These are phyloP conservation scores for Kitagawia praeruptora DNA, from an alignment of 129 eudicot species.

Conservation along the genomic window DNA sequence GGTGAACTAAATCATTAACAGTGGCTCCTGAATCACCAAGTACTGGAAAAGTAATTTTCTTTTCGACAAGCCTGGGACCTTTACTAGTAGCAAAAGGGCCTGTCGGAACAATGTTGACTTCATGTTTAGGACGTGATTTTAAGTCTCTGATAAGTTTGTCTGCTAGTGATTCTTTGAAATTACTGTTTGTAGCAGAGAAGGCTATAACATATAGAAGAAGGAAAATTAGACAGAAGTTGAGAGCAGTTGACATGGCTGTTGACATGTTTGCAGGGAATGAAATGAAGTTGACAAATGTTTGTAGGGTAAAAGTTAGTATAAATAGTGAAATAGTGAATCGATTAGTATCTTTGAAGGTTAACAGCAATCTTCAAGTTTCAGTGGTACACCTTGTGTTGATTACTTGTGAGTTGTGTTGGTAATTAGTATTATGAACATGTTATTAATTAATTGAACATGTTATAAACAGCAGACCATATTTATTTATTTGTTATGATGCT, in stretches of 20 bases:
- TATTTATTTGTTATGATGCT: no score
- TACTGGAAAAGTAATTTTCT: slow-evolving; percentile 29
- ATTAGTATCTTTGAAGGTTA: no score
- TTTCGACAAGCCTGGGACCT: slow-evolving; percentile 42
- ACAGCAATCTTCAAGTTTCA: no score
- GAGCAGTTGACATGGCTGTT: slow-evolving; percentile 5
- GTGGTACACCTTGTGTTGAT: no score
- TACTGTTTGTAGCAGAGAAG: slow-evolving; percentile 17
- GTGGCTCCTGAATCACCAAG: slow-evolving; percentile 43
- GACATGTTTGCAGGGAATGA: slow-evolving; percentile 15
- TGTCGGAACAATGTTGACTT: slow-evolving; percentile 30
- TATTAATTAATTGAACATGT: no score
- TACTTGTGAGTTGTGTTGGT: no score
- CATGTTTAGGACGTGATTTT: slow-evolving; percentile 62
- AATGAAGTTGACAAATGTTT: background rate
- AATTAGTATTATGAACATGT: no score
- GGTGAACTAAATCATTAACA: slow-evolving; percentile 62
- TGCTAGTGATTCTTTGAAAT: slow-evolving; percentile 38
- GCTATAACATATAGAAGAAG: slow-evolving; percentile 15
- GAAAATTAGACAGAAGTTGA: slow-evolving; percentile 16
- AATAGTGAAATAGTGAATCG: no score
- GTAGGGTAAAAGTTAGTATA: no score
- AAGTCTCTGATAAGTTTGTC: slow-evolving; percentile 45
- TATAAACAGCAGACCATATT: no score
- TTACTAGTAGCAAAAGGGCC: slow-evolving; percentile 12